These are phyloP conservation scores for Silene noctiflora DNA, from an alignment of 179 eudicot species.

Conservation along the genomic window DNA sequence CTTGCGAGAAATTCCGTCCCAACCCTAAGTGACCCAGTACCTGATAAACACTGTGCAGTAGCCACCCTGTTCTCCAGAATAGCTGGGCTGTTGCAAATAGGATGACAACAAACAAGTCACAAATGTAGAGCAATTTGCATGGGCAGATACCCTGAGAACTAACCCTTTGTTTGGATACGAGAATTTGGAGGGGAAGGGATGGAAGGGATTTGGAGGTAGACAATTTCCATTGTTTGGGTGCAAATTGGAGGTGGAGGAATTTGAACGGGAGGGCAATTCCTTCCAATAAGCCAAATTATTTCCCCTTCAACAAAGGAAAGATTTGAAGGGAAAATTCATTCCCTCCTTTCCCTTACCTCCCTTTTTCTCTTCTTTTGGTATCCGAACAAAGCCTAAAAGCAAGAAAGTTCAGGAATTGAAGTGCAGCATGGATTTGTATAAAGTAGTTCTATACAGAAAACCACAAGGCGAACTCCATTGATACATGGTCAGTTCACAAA, in stretches of 20 bases:
- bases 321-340: too few species aligned
- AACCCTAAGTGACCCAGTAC: slow-evolving; percentile 53
- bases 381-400: too few species aligned
- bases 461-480: background rate
- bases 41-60: slow-evolving; percentile 49
- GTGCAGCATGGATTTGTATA: background rate
- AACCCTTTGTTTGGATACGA: background rate
- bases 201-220: too few species aligned
- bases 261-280: too few species aligned
- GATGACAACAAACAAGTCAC: background rate
- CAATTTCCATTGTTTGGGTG: too few species aligned
- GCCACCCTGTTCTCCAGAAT: slow-evolving; percentile 47
- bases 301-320: too few species aligned
- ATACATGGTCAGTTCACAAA: background rate
- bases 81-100: slow-evolving; percentile 43
- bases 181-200: too few species aligned
- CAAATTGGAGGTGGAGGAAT: too few species aligned
- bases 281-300: too few species aligned
- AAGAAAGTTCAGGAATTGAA: background rate
- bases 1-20: slow-evolving; percentile 48
- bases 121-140: slow-evolving; percentile 3
- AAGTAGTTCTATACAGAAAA: background rate
- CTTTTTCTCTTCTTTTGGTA: too few species aligned
- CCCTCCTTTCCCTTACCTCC: too few species aligned
- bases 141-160: background rate